Evolutionary conservation across 1,284 basidiomycete species (phyloP).

Genomic region (Leucoagaricus sp.): DNA sequence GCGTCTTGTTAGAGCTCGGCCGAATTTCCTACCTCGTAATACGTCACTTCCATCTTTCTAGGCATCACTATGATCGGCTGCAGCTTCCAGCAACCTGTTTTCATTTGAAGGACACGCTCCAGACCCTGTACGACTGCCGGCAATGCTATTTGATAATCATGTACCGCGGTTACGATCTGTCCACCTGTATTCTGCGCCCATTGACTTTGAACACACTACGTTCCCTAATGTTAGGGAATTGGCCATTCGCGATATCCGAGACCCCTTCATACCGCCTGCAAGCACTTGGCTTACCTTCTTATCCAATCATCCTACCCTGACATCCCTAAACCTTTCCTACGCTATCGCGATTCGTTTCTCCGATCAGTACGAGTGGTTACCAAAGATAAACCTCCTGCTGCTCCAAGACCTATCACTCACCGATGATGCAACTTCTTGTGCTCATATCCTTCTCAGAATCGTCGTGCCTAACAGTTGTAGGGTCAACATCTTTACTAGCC

Average conservation of each 20-base stretch:
- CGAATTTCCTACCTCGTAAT: slow-evolving; percentile 4
- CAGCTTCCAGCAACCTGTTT: not conserved
- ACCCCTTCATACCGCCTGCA: not conserved
- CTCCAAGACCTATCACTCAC: not conserved
- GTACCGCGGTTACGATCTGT: not conserved
- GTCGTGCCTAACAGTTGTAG: not conserved
- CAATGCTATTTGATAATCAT: not conserved
- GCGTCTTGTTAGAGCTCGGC: not conserved
- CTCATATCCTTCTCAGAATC: not conserved
- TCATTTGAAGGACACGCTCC: not conserved
- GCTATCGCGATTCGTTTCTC: not conserved
- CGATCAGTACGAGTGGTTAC: not conserved
- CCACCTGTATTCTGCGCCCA: not conserved
- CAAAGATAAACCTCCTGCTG: not conserved
- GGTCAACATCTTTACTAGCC: not conserved
- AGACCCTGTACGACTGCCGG: not conserved
- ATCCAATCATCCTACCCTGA: not conserved
- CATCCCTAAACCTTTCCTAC: not conserved
- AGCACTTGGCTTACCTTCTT: not conserved
- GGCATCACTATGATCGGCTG: not conserved
- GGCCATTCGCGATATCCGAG: not conserved
- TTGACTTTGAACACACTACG: not conserved
- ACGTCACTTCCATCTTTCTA: not conserved
- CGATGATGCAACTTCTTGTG: slow-evolving; percentile 1
- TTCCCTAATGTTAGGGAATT: not conserved